Conservation (phyloP, 306 rosid species). For the Oemleria cerasiformis region DNA sequence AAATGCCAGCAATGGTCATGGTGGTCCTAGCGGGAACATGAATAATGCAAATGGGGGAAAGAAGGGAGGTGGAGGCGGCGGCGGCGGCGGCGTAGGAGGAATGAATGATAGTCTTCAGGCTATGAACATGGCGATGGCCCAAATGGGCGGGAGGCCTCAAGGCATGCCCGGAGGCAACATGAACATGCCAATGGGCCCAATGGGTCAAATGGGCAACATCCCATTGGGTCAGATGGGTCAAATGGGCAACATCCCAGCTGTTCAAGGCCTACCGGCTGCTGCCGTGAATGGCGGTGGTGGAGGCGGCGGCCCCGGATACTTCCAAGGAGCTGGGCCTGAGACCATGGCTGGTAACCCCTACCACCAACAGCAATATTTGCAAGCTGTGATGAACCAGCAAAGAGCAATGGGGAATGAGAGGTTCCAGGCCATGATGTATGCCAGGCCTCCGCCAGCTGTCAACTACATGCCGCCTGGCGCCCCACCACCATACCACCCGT, state of each 20-base stretch:
- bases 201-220: slow-evolving; percentile 50
- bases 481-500: slow-evolving; percentile 15
- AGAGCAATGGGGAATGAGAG: slow-evolving; percentile 59
- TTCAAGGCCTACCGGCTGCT: slow-evolving; percentile 70
- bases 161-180: slow-evolving; percentile 41
- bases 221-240: slow-evolving; percentile 34
- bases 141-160: slow-evolving; percentile 42
- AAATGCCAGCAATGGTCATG: slow-evolving; percentile 22
- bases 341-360: slow-evolving; percentile 54
- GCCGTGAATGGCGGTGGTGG: slow-evolving; percentile 37
- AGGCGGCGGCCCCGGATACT: slow-evolving; percentile 25
- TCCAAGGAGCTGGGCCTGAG: slow-evolving; percentile 49
- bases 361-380: slow-evolving; percentile 51
- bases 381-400: slow-evolving; percentile 75
- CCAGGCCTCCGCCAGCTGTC: slow-evolving; percentile 42
- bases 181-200: slow-evolving; percentile 37
- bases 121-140: slow-evolving; percentile 33
- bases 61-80: slow-evolving; percentile 25
- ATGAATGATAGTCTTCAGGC: slow-evolving; percentile 28
- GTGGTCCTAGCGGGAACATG: slow-evolving; percentile 18
- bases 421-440: slow-evolving; percentile 80
- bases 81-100: slow-evolving; percentile 17
- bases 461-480: slow-evolving; percentile 37
- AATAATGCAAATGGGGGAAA: slow-evolving; percentile 35
- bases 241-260: slow-evolving; percentile 53